Evolutionary conservation across 306 rosid species (phyloP), one percentile per base, ranked within the genome.

Genomic region (Astragalus membranaceus): DNA sequence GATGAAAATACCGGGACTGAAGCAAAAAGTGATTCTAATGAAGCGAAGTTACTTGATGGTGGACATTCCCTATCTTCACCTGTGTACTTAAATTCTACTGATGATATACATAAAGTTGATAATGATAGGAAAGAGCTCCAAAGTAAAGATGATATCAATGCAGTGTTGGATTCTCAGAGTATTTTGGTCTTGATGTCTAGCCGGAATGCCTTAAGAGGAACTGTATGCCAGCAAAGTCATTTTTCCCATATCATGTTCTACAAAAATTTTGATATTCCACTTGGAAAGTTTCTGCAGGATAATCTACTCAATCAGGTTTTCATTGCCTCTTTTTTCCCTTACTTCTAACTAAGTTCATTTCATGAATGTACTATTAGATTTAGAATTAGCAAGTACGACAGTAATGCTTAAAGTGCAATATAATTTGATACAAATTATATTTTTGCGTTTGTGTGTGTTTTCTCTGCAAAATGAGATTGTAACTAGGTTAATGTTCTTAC

Each of bases 241-340:
- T 95, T 95, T 79, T 91, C 95, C 69, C 99, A 91, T 80, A 95
- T 95, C 66, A 78, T 87, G 93, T 95, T 95, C 85, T 91, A 95
- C 96, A 89, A 87, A 75, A 87, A 88, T 70, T 91, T 89, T 66
- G 99, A 95, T 82, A 84, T 88, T 70, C 99, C 97, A n/a, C 88
- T 95, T 14, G 97, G 96, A 56, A 89, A 85, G 75, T 95, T 91
- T 80, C 84, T 95, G 64, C 79, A 61, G 78, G 97, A 91, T 60
- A 91, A 83, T 81, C 80, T 95, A 67, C 95, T 95, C 75, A 89
- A 88, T 85, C 88, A 91, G 99, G 99, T 83, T 68, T 72, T 16
- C 15, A n/a, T 59, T 29, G 60, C 73, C 60, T 68, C 59, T 13
- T 73, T 48, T 54, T 55, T 1, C 15, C 62, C 52, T 36, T 44